phyloP scores from a whole-genome alignment of 139 green algal species.

The Dunaliella primolecta region DNA sequence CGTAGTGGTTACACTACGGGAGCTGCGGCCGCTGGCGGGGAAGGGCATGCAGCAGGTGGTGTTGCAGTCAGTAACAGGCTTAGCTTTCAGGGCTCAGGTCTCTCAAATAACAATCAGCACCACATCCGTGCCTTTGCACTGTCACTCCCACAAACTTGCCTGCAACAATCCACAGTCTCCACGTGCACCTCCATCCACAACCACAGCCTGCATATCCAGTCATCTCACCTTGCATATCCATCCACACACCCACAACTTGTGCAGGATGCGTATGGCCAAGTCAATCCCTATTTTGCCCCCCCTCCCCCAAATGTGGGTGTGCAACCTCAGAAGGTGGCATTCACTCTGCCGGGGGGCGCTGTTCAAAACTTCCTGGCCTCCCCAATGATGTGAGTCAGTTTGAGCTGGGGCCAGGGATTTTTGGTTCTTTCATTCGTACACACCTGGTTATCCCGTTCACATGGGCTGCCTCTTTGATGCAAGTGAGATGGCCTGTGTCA shows the following conservation, averaged over 20 bases:
- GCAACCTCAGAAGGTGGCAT: conserved; percentile 38
- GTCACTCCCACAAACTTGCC: no score
- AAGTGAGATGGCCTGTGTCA: no score
- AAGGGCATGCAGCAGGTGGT: not conserved
- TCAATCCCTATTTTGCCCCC: conserved; percentile 25
- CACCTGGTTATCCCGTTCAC: not conserved
- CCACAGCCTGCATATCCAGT: no score
- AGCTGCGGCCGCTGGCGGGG: conserved; percentile 35
- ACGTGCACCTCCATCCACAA: no score
- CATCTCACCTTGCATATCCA: no score
- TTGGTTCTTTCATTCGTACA: not conserved
- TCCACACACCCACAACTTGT: no score
- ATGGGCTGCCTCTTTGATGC: no score
- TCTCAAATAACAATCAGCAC: no score
- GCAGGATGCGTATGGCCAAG: conserved; percentile 24
- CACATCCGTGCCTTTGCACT: no score
- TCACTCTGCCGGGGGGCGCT: conserved; percentile 27
- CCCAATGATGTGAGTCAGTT: conserved; percentile 29
- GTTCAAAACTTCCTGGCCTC: conserved; percentile 37
- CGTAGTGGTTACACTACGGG: conserved; percentile 38
- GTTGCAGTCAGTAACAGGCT: no score
- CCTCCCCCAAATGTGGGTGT: conserved; percentile 14
- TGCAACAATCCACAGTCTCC: no score
- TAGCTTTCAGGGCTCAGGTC: no score
- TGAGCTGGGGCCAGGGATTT: not conserved